phyloP scores from a whole-genome alignment of 2,329 filamentous ascomycete species.

The Aspergillus sclerotialis region DNA sequence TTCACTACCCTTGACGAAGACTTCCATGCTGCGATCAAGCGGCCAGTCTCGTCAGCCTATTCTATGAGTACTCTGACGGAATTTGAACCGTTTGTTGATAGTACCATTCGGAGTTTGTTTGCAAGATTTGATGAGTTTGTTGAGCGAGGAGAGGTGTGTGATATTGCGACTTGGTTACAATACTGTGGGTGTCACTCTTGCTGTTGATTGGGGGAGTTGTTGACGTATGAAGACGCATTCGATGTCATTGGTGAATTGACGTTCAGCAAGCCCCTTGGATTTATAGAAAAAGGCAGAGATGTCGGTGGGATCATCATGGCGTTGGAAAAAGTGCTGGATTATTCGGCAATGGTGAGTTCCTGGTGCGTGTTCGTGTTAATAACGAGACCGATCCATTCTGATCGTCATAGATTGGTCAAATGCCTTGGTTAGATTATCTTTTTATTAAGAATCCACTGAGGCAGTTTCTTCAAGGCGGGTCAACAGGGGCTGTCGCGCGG shows the following conservation, averaged over 20 bases:
- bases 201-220: background rate
- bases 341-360: slow-evolving; percentile 12
- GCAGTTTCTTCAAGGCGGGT: slow-evolving; percentile 10
- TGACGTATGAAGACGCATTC: slow-evolving; percentile 16
- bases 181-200: slow-evolving; percentile 14
- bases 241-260: slow-evolving; percentile 33
- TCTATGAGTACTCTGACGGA: slow-evolving; percentile 36
- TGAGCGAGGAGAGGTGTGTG: slow-evolving; percentile 12
- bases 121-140: slow-evolving; percentile 18
- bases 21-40: slow-evolving; percentile 35
- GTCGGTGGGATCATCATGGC: slow-evolving; percentile 24
- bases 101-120: slow-evolving; percentile 21
- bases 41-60: slow-evolving; percentile 34
- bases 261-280: slow-evolving; percentile 26
- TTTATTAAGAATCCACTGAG: slow-evolving; percentile 26
- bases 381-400: background rate
- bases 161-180: slow-evolving; percentile 27
- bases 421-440: slow-evolving; percentile 31
- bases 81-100: slow-evolving; percentile 33
- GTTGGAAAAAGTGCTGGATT: slow-evolving; percentile 22
- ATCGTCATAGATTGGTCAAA: slow-evolving; percentile 19
- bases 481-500: slow-evolving; percentile 14
- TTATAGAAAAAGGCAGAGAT: slow-evolving; percentile 25
- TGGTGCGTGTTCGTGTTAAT: background rate
- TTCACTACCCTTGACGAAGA: slow-evolving; percentile 22